A percentile compares a stretch with the other conserved stretches of the same genome.
These are phyloP conservation scores for Phytopythium sindhum DNA, from an alignment of 352 stramenopile genomes.

Conservation along the genomic window DNA sequence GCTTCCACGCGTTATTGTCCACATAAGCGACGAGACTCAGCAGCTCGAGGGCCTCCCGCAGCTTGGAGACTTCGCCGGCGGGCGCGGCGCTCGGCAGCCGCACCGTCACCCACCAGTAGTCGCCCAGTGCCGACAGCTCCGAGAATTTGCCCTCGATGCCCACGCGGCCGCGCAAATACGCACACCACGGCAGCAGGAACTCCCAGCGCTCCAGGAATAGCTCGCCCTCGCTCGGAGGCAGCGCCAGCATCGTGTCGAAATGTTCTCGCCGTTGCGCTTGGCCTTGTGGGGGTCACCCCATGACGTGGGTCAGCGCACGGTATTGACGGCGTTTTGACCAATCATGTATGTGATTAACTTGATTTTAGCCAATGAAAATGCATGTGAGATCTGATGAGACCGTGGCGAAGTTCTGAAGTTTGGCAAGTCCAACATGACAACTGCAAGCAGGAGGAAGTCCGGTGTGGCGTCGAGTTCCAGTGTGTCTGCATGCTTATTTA, in stretches of 20 bases:
- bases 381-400: neutral
- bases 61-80: constrained; percentile 5
- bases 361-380: constrained; percentile 1
- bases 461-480: neutral
- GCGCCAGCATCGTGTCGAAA: constrained; percentile 6
- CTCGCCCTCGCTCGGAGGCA: constrained; percentile 5
- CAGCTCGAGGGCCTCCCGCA: constrained; percentile 35
- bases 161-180: constrained; percentile 15
- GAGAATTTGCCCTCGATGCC: constrained; percentile 15
- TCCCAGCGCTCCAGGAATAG: constrained; percentile 11
- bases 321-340: neutral
- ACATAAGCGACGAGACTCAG: constrained; percentile 27
- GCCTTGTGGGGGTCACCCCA: no score
- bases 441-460: neutral
- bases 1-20: constrained; percentile 33
- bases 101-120: constrained; percentile 22
- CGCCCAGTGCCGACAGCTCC: constrained; percentile 21
- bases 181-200: constrained; percentile 29
- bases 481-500: neutral
- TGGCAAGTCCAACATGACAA: neutral
- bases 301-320: no score
- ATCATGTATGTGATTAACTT: neutral
- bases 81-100: constrained; percentile 15
- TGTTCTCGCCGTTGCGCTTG: no score
- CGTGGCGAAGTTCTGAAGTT: neutral